Evolutionary conservation across 306 rosid genomes (phyloP).

Genomic region (Dicorynia guianensis): DNA sequence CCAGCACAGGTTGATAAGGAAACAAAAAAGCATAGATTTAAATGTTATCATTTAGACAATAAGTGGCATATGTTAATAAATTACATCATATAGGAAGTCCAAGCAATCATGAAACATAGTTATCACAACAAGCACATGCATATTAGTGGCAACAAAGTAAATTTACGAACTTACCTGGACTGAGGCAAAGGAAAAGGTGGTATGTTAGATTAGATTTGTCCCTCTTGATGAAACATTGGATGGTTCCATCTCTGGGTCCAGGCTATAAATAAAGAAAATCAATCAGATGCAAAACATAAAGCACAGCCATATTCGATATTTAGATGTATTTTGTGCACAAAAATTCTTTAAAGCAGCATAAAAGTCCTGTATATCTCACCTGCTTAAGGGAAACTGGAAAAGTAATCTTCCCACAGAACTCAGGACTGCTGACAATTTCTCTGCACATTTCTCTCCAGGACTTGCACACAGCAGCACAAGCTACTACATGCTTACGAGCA

Average conservation of each 20-base stretch:
- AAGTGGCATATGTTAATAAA: constrained; percentile 16
- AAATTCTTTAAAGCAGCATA: background rate
- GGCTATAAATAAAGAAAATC: constrained; percentile 62
- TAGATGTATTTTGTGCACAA: background rate
- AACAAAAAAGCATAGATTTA: background rate
- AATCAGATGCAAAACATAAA: constrained; percentile 9
- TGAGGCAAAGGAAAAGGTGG: constrained; percentile 90
- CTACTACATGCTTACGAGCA: constrained; percentile 79
- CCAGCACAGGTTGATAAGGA: background rate
- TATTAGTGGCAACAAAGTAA: constrained; percentile 16
- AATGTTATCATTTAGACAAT: background rate
- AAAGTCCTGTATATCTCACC: constrained; percentile 52
- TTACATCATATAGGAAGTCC: background rate
- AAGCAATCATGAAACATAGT: background rate
- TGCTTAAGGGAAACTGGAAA: constrained; percentile 91
- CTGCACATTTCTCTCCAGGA: constrained; percentile 98
- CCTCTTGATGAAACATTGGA: constrained; percentile 95
- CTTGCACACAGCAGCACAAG: constrained; percentile 91
- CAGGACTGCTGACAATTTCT: constrained; percentile 88
- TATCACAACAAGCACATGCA: background rate
- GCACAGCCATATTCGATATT: background rate
- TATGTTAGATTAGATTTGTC: constrained; percentile 88
- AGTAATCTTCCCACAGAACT: constrained; percentile 86
- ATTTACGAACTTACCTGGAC: constrained; percentile 68
- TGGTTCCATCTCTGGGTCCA: constrained; percentile 80